Conservation (phyloP, 805 yeast species). For the Vanderwaltozyma tropicalis region DNA sequence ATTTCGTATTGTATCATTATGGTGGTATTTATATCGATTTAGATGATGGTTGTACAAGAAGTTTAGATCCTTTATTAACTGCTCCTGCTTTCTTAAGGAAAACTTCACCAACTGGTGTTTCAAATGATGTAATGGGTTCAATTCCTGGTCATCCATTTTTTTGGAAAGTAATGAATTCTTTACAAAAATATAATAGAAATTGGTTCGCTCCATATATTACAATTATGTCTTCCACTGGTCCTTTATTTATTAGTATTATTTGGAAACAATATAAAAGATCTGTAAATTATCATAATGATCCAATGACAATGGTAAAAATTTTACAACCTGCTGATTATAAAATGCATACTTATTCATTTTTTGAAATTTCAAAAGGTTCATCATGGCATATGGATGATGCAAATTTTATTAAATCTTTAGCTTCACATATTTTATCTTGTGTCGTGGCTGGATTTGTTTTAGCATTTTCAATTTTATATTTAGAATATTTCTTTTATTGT, state of each 20-base stretch:
- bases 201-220: conserved; percentile 83
- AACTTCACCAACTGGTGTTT: conserved; percentile 81
- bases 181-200: conserved; percentile 53
- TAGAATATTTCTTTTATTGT: conserved; percentile 36
- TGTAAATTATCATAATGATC: conserved; percentile 45
- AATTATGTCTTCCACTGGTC: conserved; percentile 90
- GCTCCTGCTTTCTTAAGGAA: conserved; percentile 78
- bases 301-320: conserved; percentile 37
- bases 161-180: conserved; percentile 50
- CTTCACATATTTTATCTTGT: conserved; percentile 59
- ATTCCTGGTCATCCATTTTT: conserved; percentile 82
- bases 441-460: conserved; percentile 58
- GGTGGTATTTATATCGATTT: conserved; percentile 87
- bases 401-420: conserved; percentile 56
- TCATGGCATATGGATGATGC: conserved; percentile 93
- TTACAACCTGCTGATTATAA: conserved; percentile 66
- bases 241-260: conserved; percentile 69
- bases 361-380: conserved; percentile 67
- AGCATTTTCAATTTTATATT: conserved; percentile 36
- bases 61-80: conserved; percentile 66
- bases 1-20: conserved; percentile 67
- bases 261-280: conserved; percentile 79
- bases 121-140: conserved; percentile 87
- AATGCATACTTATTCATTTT: conserved; percentile 46
- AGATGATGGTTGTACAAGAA: conserved; percentile 75